Conservation (phyloP, 164 flowering plant species). For the Vitis amurensis region DNA sequence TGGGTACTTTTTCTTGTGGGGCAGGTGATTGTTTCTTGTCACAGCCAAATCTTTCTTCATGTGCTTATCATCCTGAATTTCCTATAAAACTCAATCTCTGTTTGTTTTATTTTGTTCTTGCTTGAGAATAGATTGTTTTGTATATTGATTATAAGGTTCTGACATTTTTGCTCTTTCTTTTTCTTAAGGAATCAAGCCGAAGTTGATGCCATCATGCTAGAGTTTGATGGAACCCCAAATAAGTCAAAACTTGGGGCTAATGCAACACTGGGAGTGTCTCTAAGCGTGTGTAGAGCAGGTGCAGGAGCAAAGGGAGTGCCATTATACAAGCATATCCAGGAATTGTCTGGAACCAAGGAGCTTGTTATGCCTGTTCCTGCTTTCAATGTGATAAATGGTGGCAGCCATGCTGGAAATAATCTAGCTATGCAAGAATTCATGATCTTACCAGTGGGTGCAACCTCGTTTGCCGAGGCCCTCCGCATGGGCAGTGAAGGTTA, state of each 20-base stretch:
- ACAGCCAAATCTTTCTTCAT: not conserved
- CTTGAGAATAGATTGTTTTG: not conserved
- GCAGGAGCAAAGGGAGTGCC: constrained; percentile 94
- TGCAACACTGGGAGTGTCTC: constrained; percentile 90
- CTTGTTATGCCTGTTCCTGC: constrained; percentile 99
- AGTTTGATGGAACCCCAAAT: constrained; percentile 92
- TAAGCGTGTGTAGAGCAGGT: constrained; percentile 96
- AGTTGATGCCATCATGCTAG: constrained; percentile 86
- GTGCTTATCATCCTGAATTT: not conserved
- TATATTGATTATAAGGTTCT: constrained; percentile 1
- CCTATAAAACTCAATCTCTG: not conserved
- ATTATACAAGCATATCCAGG: constrained; percentile 87
- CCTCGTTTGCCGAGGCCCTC: constrained; percentile 89
- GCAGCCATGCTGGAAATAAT: constrained; percentile 97
- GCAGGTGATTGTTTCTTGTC: not conserved
- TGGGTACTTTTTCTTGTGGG: not conserved
- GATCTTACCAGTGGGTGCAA: constrained; percentile 93
- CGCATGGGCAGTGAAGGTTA: constrained; percentile 97
- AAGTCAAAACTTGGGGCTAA: constrained; percentile 92
- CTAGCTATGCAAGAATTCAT: constrained; percentile 98
- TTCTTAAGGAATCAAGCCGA: constrained; percentile 68
- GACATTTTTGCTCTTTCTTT: constrained; percentile 4
- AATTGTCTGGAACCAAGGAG: constrained; percentile 83
- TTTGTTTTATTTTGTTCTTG: not conserved
- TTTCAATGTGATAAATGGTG: constrained; percentile 96